Base-by-base conservation (phyloP, 2,329 filamentous ascomycete genomes). In the Amphichorda felina region DNA sequence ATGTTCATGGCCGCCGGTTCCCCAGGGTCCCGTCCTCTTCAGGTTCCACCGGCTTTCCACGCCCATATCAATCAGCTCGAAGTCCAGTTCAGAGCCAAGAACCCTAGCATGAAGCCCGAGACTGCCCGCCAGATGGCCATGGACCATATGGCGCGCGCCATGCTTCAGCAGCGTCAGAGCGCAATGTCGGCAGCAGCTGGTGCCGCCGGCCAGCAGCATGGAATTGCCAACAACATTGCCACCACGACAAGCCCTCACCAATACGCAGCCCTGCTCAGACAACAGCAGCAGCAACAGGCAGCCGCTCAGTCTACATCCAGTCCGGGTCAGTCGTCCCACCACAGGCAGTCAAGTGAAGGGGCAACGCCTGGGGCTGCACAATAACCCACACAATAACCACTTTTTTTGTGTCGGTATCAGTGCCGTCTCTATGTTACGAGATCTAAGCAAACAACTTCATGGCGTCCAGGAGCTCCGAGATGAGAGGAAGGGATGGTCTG, bases 181-280 rank as follows among this genome's bases (percentile, higher is more conserved):
- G 69, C 69, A 2, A 72, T 75, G 66, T 70, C 64, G 43, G 64
- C 68, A 19, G 70, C 70, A 2, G 67, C 69, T 3, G 70, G 70
- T 8, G 64, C 60, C 13, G 35, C 35, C 22, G 18, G 38, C 26
- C 35, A 33, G 26, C 64, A 70, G 41, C 54, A 66, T 11, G 61
- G 62, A 3, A 61, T 70, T 36, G 29, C 66, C 13, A 70, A 65
- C 34, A 62, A 65, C 14, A 60, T 70, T 33, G 54, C 61, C 1
- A 58, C 60, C 14, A 66, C 66, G 1, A 60, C 62, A 2, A 71
- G 67, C 38, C 72, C 72, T 19, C 70, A 75, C 28, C 72, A 76
- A 41, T 75, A 76, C 45, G 72, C 72, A 2, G 70, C 72, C 38
- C 55, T 75, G 24, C 61, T 76, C 8, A 56, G 72, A 30, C 69